Evolutionary conservation across 1,139 yeast genomes (phyloP), one percentile per base, ranked within the genome.

Genomic region (Diutina siamensis): DNA sequence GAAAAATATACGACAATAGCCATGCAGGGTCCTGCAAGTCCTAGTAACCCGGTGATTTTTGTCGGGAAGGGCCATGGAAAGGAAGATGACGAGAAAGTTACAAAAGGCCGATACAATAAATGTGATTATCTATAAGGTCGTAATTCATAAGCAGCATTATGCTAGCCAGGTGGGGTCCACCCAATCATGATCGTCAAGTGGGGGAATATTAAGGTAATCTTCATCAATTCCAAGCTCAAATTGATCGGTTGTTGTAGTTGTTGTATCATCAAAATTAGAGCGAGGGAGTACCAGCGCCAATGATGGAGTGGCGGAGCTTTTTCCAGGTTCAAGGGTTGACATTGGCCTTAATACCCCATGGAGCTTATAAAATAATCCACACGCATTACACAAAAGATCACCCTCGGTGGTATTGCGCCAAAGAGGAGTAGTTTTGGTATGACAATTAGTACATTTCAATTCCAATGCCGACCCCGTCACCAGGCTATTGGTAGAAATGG

Each of bases 331-430:
- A 15, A 21, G 28, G 28, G 28, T 25, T 48, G 59, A 64, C 44
- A 69, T 56, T 4, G 75, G 75, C 34, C 76, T 57, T 52, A 68
- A 63, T 2, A 68, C 42, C 13, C 42, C 42, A 25, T 38, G 42
- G 20, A 38, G 32, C 32, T 38, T 38, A 12, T 38, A 38, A 27
- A 38, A 38, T 9, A 38, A 38, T 3, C 76, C 76, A 54, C 76
- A 71, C 0, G 75, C 76, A 52, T 71, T 71, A 52, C 76, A 71
- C 32, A 71, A 57, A 45, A 71, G 60, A 47, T 67, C 72, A 2
- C 75, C 74, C 44, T 62, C 61, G 52, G 61, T 65, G n/a, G 72
- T 60, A 48, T 67, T 68, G 44, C 76, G 58, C 76, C 76, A 71
- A 15, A 71, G 56, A 3, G 76, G 75, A 2, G 76, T 70, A 2